These are phyloP conservation scores for Ascoidea tarda DNA, from an alignment of 805 yeast species.

Conservation along the genomic window DNA sequence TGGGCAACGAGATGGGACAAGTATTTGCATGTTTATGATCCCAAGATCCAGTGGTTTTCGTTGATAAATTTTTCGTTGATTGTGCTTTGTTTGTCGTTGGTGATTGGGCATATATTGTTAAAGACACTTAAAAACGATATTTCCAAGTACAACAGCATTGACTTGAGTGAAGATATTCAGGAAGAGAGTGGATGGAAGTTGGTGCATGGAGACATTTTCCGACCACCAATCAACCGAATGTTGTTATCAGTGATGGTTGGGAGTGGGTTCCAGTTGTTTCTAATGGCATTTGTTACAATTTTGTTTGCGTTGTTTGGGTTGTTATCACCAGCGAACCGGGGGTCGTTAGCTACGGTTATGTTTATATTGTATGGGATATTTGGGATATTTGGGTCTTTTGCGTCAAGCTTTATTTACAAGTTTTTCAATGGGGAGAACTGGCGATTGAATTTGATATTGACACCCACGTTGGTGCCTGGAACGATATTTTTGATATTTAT, in stretches of 20 bases:
- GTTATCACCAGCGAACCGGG: conserved; percentile 88
- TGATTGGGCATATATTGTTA: conserved; percentile 66
- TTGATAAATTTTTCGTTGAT: conserved; percentile 74
- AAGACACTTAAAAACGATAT: conserved; percentile 79
- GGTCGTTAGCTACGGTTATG: conserved; percentile 83
- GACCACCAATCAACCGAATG: conserved; percentile 64
- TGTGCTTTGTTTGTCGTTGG: conserved; percentile 60
- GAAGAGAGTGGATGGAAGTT: conserved; percentile 97
- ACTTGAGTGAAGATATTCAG: conserved; percentile 57
- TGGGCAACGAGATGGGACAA: conserved; percentile 99
- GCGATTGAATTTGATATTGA: conserved; percentile 71
- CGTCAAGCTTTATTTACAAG: conserved; percentile 77
- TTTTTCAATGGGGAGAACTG: conserved; percentile 86
- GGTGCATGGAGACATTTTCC: conserved; percentile 88
- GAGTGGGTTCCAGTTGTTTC: conserved; percentile 71
- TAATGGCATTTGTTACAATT: conserved; percentile 62
- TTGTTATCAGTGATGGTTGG: conserved; percentile 73
- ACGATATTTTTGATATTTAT: conserved; percentile 46
- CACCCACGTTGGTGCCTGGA: conserved; percentile 85
- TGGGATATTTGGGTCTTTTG: conserved; percentile 74
- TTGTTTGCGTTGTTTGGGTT: conserved; percentile 80
- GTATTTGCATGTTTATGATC: conserved; percentile 81
- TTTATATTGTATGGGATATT: conserved; percentile 69
- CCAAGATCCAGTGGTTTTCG: conserved; percentile 93
- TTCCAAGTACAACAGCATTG: conserved; percentile 76